A percentile compares a stretch with the other conserved stretches of the same genome.
phyloP scores from a whole-genome alignment of 768 basidiomycete genomes.

The Suillus placidus region DNA sequence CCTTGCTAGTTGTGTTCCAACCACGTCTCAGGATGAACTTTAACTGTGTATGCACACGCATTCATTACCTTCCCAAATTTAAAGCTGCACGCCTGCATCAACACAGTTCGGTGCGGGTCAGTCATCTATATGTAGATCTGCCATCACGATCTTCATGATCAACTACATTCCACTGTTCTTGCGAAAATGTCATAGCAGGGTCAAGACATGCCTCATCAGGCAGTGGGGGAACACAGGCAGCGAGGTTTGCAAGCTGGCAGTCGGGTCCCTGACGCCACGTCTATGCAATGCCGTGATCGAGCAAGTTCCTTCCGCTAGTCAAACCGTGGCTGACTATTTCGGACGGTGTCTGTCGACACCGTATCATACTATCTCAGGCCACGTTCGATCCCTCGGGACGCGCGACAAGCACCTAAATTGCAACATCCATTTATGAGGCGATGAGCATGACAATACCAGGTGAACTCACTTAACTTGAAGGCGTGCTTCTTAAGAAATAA shows the following conservation, averaged over 20 bases:
- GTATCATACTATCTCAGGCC: background rate
- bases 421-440: conserved; percentile 23
- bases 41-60: background rate
- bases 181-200: conserved; percentile 31
- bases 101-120: conserved; percentile 32
- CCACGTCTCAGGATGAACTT: conserved; percentile 28
- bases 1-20: conserved; percentile 25
- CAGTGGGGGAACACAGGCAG: conserved; percentile 31
- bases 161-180: conserved; percentile 27
- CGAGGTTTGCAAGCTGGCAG: conserved; percentile 27
- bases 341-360: background rate
- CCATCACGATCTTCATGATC: conserved; percentile 33
- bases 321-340: background rate
- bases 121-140: conserved; percentile 30
- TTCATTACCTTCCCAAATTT: conserved; percentile 23
- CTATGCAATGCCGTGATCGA: background rate
- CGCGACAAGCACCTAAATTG: conserved; percentile 21
- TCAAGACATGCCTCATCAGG: conserved; percentile 34
- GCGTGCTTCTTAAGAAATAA: conserved; percentile 26
- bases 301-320: background rate
- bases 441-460: conserved; percentile 27
- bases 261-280: conserved; percentile 21
- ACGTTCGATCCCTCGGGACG: conserved; percentile 10
- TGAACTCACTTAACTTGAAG: conserved; percentile 30
- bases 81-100: conserved; percentile 36